Evolutionary conservation across 805 yeast species (phyloP).

Genomic region (Clavispora santaluciae): DNA sequence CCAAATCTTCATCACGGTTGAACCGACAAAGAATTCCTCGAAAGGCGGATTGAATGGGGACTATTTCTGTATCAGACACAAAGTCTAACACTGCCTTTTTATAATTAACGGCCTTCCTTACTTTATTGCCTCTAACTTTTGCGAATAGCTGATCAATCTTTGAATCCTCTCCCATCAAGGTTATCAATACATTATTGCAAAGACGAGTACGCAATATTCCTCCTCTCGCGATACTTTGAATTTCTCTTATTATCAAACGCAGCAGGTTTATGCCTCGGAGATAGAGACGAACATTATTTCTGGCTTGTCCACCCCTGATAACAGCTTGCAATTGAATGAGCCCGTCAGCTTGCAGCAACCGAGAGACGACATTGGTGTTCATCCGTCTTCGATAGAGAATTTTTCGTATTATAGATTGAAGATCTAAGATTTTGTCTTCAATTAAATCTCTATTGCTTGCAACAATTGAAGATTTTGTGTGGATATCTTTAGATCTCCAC

Average conservation of each 20-base stretch:
- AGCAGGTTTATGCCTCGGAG: constrained; percentile 8
- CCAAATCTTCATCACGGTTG: constrained; percentile 47
- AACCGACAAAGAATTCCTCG: constrained; percentile 64
- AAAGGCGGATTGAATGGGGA: constrained; percentile 50
- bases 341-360: constrained; percentile 6
- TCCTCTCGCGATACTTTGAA: constrained; percentile 43
- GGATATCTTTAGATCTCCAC: constrained; percentile 35
- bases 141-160: constrained; percentile 38
- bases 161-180: constrained; percentile 36
- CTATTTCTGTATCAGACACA: constrained; percentile 21
- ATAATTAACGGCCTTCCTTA: constrained; percentile 24
- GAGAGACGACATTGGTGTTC: constrained; percentile 15
- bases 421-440: constrained; percentile 18
- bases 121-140: constrained; percentile 38
- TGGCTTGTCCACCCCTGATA: constrained; percentile 31
- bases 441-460: constrained; percentile 19
- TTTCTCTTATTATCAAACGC: constrained; percentile 17
- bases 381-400: constrained; percentile 16
- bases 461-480: constrained; percentile 17
- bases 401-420: constrained; percentile 31
- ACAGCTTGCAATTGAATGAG: constrained; percentile 33
- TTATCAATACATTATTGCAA: constrained; percentile 39
- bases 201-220: constrained; percentile 39
- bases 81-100: constrained; percentile 14
- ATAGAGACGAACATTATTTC: constrained; percentile 20